These are phyloP conservation scores for Trichopus zeylanicus DNA, from an alignment of 116 monocot species.

Conservation along the genomic window DNA sequence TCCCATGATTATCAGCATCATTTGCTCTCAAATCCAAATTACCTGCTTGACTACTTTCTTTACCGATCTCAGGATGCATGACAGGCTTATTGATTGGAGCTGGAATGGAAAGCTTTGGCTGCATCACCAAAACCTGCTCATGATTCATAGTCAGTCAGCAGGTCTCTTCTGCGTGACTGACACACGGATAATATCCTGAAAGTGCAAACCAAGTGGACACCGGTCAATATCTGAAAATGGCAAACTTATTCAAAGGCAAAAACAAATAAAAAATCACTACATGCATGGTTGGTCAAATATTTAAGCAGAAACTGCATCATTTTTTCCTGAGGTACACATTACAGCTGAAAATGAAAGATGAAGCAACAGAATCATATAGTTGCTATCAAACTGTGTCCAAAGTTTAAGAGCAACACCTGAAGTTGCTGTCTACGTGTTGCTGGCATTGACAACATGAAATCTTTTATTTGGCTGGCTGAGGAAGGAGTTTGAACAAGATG, in stretches of 20 bases:
- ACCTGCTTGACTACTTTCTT: constrained; percentile 8
- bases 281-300: no score
- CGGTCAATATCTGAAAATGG: no score
- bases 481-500: constrained; percentile 83
- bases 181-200: constrained; percentile 6
- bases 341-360: no score
- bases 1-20: constrained; percentile 4
- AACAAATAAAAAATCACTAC: background rate
- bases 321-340: no score
- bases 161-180: no score
- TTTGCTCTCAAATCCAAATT: constrained; percentile 4
- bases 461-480: constrained; percentile 64
- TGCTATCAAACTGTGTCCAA: background rate
- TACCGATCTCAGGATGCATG: constrained; percentile 10
- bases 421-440: constrained; percentile 43
- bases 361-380: background rate
- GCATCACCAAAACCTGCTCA: constrained; percentile 10
- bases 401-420: constrained; percentile 49
- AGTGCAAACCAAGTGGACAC: no score
- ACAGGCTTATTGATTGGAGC: constrained; percentile 4
- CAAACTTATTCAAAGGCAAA: no score
- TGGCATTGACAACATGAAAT: constrained; percentile 67
- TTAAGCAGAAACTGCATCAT: no score
- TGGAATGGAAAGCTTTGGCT: constrained; percentile 3
- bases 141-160: constrained; percentile 35